Conservation (phyloP, 2,329 filamentous ascomycete genomes). For the Monosporascus sp. region DNA sequence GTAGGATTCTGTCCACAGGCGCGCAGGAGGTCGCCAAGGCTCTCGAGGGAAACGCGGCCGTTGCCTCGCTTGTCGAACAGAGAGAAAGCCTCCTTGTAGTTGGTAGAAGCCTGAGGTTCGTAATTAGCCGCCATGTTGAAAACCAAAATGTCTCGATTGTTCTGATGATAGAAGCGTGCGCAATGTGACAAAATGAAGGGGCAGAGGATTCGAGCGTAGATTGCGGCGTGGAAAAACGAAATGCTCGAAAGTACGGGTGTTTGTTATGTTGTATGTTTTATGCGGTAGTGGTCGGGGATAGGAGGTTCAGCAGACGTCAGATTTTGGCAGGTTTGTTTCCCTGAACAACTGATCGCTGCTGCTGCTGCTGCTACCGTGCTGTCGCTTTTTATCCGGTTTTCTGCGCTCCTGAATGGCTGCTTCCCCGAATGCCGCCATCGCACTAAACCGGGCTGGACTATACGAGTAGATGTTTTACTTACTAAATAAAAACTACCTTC, state of each 20-base stretch:
- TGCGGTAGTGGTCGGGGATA: neutral
- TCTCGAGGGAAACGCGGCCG: constrained; percentile 80
- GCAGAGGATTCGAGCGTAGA: neutral
- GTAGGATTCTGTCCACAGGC: constrained; percentile 98
- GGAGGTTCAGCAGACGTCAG: neutral
- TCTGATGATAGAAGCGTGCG: neutral
- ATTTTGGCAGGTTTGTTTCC: neutral
- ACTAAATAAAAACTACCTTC: no score
- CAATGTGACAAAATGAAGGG: neutral
- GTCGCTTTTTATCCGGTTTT: neutral
- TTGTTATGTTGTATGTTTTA: neutral
- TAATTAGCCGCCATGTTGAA: constrained; percentile 26
- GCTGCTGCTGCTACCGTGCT: neutral
- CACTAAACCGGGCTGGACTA: constrained; percentile 26
- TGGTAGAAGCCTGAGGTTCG: constrained; percentile 66
- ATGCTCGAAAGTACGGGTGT: neutral
- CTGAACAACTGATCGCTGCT: neutral
- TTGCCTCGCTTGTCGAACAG: constrained; percentile 99
- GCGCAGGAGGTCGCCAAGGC: constrained; percentile 87
- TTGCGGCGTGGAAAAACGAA: neutral
- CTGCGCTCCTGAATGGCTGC: constrained; percentile 15
- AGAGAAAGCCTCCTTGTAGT: constrained; percentile 99
- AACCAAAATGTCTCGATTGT: neutral
- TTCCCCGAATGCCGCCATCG: constrained; percentile 11
- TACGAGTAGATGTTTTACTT: no score